phyloP scores from a whole-genome alignment of 2,329 filamentous ascomycete species.

The Onygenales sp. region DNA sequence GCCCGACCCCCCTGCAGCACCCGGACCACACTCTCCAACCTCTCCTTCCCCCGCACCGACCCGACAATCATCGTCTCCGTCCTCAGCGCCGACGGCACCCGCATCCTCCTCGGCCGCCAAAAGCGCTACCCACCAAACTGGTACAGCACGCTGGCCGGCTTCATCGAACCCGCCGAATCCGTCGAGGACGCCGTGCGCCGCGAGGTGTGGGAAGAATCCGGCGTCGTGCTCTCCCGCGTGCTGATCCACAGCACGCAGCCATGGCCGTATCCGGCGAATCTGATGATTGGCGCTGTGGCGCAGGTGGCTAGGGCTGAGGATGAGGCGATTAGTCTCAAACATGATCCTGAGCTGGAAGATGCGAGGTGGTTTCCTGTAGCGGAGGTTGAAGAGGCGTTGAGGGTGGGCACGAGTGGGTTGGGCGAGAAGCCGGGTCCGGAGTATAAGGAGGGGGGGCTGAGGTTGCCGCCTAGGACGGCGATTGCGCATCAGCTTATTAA shows the following conservation, averaged over 20 bases:
- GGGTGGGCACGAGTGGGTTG: constrained; percentile 56
- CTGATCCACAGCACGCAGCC: constrained; percentile 77
- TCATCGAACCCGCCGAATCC: constrained; percentile 76
- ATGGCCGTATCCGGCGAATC: constrained; percentile 75
- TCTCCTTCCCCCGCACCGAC: constrained; percentile 85
- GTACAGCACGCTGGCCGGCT: constrained; percentile 84
- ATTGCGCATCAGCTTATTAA: constrained; percentile 85
- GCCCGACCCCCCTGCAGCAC: constrained; percentile 64
- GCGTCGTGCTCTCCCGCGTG: constrained; percentile 65
- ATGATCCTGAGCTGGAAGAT: constrained; percentile 85
- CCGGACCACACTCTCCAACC: constrained; percentile 76
- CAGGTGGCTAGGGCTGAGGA: constrained; percentile 67
- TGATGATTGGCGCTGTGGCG: constrained; percentile 82
- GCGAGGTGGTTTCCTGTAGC: constrained; percentile 81
- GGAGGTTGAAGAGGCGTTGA: constrained; percentile 67
- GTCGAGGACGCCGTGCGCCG: constrained; percentile 75
- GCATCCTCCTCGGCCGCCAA: constrained; percentile 73
- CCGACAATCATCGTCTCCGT: constrained; percentile 94
- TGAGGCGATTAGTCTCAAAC: constrained; percentile 70
- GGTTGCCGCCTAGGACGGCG: constrained; percentile 74
- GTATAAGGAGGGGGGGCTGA: constrained; percentile 67
- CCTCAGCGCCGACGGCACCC: constrained; percentile 67
- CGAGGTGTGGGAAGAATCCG: constrained; percentile 80
- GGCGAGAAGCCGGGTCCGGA: constrained; percentile 54
- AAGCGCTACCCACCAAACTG: constrained; percentile 74